A percentile compares a stretch with the other conserved stretches of the same genome.
Evolutionary conservation across 148 eudicot species (phyloP).

Genomic region (Nyssa sinensis): DNA sequence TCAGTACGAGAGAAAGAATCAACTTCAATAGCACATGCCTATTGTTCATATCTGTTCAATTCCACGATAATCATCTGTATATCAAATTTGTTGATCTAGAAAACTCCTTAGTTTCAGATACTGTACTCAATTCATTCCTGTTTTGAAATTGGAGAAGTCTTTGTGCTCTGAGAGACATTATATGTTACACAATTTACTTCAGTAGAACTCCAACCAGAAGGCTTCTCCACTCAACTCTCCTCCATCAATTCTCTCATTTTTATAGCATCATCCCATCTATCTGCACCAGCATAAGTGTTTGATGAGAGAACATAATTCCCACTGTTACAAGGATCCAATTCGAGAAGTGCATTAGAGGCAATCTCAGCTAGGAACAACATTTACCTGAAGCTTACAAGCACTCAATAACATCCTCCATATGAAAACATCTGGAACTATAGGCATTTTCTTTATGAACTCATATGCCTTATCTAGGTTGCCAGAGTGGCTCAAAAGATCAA

Average conservation of each 20-base stretch:
- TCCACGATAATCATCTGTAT: not conserved
- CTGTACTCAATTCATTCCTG: slow-evolving; percentile 14
- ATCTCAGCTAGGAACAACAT: slow-evolving; percentile 53
- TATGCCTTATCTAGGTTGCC: slow-evolving; percentile 59
- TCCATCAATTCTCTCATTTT: slow-evolving; percentile 55
- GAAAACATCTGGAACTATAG: slow-evolving; percentile 43
- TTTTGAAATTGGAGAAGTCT: not conserved
- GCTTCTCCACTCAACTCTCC: slow-evolving; percentile 45
- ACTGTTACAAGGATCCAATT: slow-evolving; percentile 56
- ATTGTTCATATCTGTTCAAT: not conserved
- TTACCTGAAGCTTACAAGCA: slow-evolving; percentile 68
- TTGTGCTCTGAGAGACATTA: not conserved
- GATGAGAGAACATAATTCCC: slow-evolving; percentile 67
- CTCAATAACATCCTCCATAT: slow-evolving; percentile 72
- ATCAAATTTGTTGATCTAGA: not conserved
- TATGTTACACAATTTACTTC: slow-evolving; percentile 10
- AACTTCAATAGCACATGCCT: not conserved
- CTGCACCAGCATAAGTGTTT: slow-evolving; percentile 55
- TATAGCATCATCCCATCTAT: slow-evolving; percentile 69
- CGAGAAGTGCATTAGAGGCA: slow-evolving; percentile 53
- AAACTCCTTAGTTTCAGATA: not conserved
- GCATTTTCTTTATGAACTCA: slow-evolving; percentile 60
- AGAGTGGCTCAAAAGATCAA: slow-evolving; percentile 74
- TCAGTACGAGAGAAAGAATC: not conserved
- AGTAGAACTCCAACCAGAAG: slow-evolving; percentile 62